A percentile compares a stretch with the other conserved stretches of the same genome.
Evolutionary conservation across 306 rosid genomes (phyloP).

Genomic region (Gastrolobium villosum): DNA sequence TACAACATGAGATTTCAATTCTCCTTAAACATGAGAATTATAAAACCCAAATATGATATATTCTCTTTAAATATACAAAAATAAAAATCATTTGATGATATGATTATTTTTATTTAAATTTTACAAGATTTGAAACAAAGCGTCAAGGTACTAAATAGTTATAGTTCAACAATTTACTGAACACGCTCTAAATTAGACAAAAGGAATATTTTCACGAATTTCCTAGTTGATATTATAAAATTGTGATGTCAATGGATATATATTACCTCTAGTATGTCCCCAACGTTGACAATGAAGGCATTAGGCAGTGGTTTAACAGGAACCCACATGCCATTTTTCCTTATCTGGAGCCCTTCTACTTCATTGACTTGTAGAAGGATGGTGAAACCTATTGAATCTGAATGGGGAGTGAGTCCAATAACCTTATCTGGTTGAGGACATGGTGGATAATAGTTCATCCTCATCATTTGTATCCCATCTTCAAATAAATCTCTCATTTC

Average conservation of each 20-base stretch:
- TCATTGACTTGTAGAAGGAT: slow-evolving; percentile 53
- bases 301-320: slow-evolving; percentile 51
- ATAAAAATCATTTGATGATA: too few relatives aligned
- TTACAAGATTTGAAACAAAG: too few relatives aligned
- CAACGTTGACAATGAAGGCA: slow-evolving; percentile 56
- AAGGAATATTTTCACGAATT: too few relatives aligned
- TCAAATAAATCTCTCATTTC: slow-evolving; percentile 53
- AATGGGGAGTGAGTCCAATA: slow-evolving; percentile 54
- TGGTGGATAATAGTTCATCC: slow-evolving; percentile 66
- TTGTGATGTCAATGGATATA: background rate
- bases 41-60: too few relatives aligned
- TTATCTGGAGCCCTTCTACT: slow-evolving; percentile 55
- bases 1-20: too few relatives aligned
- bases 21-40: too few relatives aligned
- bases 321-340: slow-evolving; percentile 52
- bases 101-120: too few relatives aligned
- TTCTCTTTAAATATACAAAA: too few relatives aligned
- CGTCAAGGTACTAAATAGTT: too few relatives aligned
- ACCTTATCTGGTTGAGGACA: slow-evolving; percentile 57
- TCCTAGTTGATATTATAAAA: too few relatives aligned
- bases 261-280: slow-evolving; percentile 51
- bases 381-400: slow-evolving; percentile 52
- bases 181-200: too few relatives aligned
- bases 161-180: too few relatives aligned
- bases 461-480: slow-evolving; percentile 46